Evolutionary conservation across 148 eudicot species (phyloP).

Genomic region (Spergularia bocconei): DNA sequence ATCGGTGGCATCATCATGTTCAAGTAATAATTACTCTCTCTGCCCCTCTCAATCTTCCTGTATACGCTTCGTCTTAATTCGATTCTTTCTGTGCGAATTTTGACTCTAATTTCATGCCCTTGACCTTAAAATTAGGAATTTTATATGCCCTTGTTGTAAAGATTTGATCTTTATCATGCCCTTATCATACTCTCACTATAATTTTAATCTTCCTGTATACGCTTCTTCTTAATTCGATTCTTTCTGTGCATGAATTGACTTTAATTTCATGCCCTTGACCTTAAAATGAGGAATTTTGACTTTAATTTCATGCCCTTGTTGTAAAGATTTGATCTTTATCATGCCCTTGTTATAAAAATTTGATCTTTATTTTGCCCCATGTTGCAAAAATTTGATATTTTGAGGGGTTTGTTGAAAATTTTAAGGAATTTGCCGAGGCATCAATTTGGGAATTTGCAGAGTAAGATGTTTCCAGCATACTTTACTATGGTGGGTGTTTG

Average conservation of each 20-base stretch:
- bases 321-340: neutral
- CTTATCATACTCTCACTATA: neutral
- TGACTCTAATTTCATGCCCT: neutral
- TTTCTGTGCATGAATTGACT: no score
- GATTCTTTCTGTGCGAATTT: no score
- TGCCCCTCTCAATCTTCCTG: no score
- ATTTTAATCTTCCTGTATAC: neutral
- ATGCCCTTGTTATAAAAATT: neutral
- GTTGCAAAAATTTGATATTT: neutral
- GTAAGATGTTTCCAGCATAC: slow-evolving; percentile 99
- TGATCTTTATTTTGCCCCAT: neutral
- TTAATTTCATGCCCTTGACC: neutral
- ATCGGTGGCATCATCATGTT: slow-evolving; percentile 99
- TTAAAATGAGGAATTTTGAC: no score
- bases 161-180: slow-evolving; percentile 7
- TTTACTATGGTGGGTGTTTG: slow-evolving; percentile 82
- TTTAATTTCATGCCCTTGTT: neutral
- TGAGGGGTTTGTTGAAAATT: neutral
- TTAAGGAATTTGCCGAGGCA: slow-evolving; percentile 92
- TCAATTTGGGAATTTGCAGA: slow-evolving; percentile 93
- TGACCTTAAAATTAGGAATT: neutral
- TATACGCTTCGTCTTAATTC: neutral
- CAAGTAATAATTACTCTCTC: slow-evolving; percentile 40
- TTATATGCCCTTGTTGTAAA: neutral
- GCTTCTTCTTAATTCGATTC: neutral